Conservation (phyloP, 2,329 filamentous ascomycete genomes). For the Podosphaera xanthii region DNA sequence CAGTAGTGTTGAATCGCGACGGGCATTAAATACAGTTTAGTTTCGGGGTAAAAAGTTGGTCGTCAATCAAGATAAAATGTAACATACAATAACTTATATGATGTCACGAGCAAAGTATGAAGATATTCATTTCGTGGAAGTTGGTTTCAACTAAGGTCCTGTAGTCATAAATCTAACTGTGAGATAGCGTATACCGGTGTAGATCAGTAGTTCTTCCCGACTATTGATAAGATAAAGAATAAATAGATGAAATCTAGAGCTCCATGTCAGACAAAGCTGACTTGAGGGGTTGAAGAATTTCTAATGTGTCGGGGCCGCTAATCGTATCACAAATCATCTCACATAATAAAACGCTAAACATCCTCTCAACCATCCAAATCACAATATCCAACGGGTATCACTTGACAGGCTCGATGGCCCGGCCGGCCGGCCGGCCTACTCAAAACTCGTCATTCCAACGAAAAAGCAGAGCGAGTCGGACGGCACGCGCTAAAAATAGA, state of each 20-base stretch:
- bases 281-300: too few relatives aligned
- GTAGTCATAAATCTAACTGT: not conserved
- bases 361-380: not conserved
- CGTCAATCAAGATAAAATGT: not conserved
- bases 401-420: not conserved
- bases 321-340: not conserved
- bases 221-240: not conserved
- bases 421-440: too few relatives aligned
- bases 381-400: not conserved
- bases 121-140: not conserved
- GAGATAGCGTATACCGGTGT: not conserved
- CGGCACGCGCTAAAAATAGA: slow-evolving; percentile 15
- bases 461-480: not conserved
- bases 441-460: not conserved
- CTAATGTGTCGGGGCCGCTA: too few relatives aligned
- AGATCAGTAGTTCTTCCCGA: not conserved
- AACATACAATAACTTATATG: not conserved
- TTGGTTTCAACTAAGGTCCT: not conserved
- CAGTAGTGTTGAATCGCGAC: not conserved
- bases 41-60: not conserved
- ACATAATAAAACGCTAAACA: not conserved
- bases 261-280: not conserved
- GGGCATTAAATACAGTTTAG: not conserved
- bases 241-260: not conserved
- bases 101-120: not conserved